Percentiles rank a stretch among this genome's conserved stretches.
phyloP scores from a whole-genome alignment of 176 grass and related monocot genomes.

The Stipa capillata region DNA sequence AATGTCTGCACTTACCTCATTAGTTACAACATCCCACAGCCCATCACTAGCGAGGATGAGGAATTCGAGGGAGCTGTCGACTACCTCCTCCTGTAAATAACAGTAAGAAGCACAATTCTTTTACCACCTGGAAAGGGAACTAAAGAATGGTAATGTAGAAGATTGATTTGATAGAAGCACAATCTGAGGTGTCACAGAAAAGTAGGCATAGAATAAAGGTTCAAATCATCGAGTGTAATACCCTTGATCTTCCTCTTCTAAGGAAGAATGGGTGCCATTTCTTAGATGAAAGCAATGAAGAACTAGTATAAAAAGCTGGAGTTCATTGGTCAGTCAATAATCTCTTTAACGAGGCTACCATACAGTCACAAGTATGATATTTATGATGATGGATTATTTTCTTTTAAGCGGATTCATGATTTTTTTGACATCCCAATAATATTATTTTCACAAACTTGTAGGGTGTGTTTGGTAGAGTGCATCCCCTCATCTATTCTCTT shows the following conservation, averaged over 20 bases:
- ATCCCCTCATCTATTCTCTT: no score
- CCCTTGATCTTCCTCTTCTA: not conserved
- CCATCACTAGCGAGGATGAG: conserved; percentile 95
- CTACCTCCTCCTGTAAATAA: conserved; percentile 65
- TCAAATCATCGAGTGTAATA: not conserved
- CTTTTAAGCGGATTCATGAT: not conserved
- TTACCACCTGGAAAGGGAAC: no score
- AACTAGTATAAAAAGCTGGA: not conserved
- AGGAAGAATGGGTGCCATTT: not conserved
- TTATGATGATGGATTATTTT: not conserved
- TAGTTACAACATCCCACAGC: conserved; percentile 88
- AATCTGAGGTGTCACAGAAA: no score
- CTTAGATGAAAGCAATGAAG: not conserved
- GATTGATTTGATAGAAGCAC: conserved; percentile 17
- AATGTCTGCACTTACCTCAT: no score
- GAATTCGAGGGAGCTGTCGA: conserved; percentile 72
- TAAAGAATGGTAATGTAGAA: not conserved
- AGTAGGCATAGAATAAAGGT: no score
- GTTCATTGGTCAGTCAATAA: not conserved
- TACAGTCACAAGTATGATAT: not conserved
- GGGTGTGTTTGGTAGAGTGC: no score
- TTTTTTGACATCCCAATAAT: no score
- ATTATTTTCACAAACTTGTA: no score
- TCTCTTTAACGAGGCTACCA: not conserved
- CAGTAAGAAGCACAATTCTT: no score